Evolutionary conservation across 345 rosid genomes (phyloP), one percentile per base, ranked within the genome.

Genomic region (Syzygium oleosum): DNA sequence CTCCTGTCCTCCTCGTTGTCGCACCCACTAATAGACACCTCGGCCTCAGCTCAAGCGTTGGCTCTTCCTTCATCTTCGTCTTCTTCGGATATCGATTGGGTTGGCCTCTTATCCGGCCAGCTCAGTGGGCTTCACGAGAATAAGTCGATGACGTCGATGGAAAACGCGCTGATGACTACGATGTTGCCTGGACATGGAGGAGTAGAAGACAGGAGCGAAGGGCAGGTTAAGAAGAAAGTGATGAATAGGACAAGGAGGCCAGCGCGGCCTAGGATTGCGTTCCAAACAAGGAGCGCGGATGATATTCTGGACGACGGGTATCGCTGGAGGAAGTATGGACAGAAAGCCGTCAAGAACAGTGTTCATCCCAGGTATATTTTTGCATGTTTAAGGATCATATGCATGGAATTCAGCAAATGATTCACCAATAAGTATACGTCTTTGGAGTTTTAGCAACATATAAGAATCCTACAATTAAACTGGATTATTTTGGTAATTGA

Each of bases 281-380:
- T 95, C 85, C 96, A 94, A 88, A 95, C 98, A 4, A 92, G 93
- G 87, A 94, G 96, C 80, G 94, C 87, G 5, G 93, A 93, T 87
- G 95, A 95, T 86, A 92, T 95, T 86, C 94, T 95, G 56, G 98
- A 95, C 52, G 96, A 94, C 78, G 98, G 98, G 27, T 95, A 91
- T 53, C 90, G 95, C 2, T 95, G 96, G 96, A 94, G 96, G 87
- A 94, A 92, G 89, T 94, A 94, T 73, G 96, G 96, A 8, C 96
- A 94, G 84, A 94, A 94, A 86, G 91, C 96, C 17, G 96, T 95
- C 34, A 94, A 94, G 90, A 92, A 94, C 86, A 93, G 91, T 88
- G 78, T 52, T n/a, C 91, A 90, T 89, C 96, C 95, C 85, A 95
- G 96, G 98, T 95, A 59, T 56, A 88, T 73, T 84, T 23, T 65